These are phyloP conservation scores for Trichophaea hybrida DNA, from an alignment of 2,329 filamentous ascomycete genomes.

Conservation along the genomic window DNA sequence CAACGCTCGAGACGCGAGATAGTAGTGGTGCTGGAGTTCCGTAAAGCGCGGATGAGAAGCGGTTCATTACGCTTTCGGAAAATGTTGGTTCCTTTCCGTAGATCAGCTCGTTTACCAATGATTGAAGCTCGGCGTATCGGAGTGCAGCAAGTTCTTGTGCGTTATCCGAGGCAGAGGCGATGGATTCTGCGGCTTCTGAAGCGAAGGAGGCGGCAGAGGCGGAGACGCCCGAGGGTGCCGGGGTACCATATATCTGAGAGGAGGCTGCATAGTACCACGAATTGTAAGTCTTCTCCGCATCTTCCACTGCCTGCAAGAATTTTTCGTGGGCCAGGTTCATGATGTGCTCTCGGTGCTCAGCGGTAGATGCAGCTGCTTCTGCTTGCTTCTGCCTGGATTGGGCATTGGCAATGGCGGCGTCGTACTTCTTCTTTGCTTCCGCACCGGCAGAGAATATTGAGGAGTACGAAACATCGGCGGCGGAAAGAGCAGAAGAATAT, in stretches of 20 bases:
- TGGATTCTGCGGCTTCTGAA: conserved; percentile 32
- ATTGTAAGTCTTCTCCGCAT: conserved; percentile 13
- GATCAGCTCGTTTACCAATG: conserved; percentile 61
- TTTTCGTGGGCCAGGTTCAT: conserved; percentile 43
- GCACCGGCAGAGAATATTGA: conserved; percentile 55
- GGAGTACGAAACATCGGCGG: conserved; percentile 65
- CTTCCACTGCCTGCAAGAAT: conserved; percentile 41
- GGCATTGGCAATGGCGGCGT: conserved; percentile 34
- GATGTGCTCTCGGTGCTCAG: conserved; percentile 34
- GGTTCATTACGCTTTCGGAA: conserved; percentile 62
- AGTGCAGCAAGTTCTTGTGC: conserved; percentile 34
- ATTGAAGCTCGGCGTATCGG: conserved; percentile 56
- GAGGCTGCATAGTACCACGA: conserved; percentile 33
- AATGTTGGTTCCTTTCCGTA: conserved; percentile 65
- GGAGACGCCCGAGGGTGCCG: conserved; percentile 31
- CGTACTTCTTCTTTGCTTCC: conserved; percentile 32
- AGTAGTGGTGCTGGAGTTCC: conserved; percentile 46
- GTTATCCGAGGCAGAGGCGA: conserved; percentile 44
- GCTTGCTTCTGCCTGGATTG: conserved; percentile 32
- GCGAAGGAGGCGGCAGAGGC: conserved; percentile 40
- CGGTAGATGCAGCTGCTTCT: conserved; percentile 34
- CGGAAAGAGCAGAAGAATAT: conserved; percentile 64
- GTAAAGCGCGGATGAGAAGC: conserved; percentile 57
- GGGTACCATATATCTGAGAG: conserved; percentile 41
- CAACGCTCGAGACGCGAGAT: conserved; percentile 29